A percentile compares a stretch with the other conserved stretches of the same genome.
These are phyloP conservation scores for Trichoderma koningiopsis DNA, from an alignment of 2,329 filamentous ascomycete genomes.

Conservation along the genomic window DNA sequence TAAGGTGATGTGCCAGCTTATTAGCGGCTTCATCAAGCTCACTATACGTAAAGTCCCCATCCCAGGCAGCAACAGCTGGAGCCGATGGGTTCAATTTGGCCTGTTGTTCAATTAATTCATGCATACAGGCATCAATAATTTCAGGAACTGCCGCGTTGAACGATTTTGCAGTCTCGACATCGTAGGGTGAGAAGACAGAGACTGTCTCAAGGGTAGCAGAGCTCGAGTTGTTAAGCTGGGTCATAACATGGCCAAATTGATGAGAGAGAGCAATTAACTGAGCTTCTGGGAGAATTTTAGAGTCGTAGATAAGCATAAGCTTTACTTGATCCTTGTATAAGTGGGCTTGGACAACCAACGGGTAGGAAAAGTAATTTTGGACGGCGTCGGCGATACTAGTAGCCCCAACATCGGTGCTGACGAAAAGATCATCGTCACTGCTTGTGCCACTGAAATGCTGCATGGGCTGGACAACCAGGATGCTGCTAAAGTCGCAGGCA, in stretches of 20 bases:
- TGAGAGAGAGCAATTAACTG: constrained; percentile 14
- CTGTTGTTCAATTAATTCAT: not conserved
- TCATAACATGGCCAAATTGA: constrained; percentile 18
- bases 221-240: not conserved
- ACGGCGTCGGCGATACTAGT: not conserved
- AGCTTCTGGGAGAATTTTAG: not conserved
- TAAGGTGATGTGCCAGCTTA: constrained; percentile 1
- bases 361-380: constrained; percentile 23
- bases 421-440: not conserved
- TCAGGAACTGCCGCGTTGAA: not conserved
- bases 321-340: not conserved
- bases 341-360: constrained; percentile 18
- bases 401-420: not conserved
- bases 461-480: constrained; percentile 30
- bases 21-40: constrained; percentile 6
- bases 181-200: constrained; percentile 7
- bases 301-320: constrained; percentile 10
- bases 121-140: not conserved
- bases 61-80: constrained; percentile 19
- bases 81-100: not conserved
- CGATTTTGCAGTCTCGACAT: not conserved
- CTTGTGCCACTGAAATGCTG: not conserved
- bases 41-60: constrained; percentile 2
- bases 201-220: not conserved
- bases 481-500: constrained; percentile 30